phyloP scores from a whole-genome alignment of 805 yeast genomes.

The Huiozyma naganishii region DNA sequence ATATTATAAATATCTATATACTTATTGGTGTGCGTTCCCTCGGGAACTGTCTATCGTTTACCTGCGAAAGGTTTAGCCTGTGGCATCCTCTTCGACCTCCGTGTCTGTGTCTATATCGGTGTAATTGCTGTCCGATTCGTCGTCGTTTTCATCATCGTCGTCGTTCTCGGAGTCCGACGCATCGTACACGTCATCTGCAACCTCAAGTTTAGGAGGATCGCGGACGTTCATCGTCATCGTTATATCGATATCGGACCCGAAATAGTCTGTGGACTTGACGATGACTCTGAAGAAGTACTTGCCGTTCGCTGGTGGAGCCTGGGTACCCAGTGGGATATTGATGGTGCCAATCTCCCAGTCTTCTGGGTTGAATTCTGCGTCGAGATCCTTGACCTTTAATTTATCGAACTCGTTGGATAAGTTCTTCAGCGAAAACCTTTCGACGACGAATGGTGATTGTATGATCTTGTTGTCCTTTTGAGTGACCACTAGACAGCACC shows the following conservation, averaged over 20 bases:
- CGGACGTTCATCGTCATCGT: conserved; percentile 63
- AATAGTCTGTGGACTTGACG: conserved; percentile 64
- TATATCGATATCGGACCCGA: conserved; percentile 69
- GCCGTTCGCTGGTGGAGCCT: conserved; percentile 70
- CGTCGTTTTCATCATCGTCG: conserved; percentile 53
- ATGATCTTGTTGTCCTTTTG: conserved; percentile 75
- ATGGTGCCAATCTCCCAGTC: conserved; percentile 52
- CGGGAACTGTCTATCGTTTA: too few relatives aligned
- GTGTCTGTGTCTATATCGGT: conserved; percentile 30
- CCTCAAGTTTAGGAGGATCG: conserved; percentile 41
- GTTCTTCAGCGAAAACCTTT: conserved; percentile 22
- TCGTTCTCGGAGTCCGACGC: conserved; percentile 42
- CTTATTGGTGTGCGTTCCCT: too few relatives aligned
- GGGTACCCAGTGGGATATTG: conserved; percentile 60
- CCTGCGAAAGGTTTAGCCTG: neutral
- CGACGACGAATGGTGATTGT: conserved; percentile 42
- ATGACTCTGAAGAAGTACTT: conserved; percentile 56
- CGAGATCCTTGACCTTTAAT: conserved; percentile 17
- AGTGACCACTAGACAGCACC: conserved; percentile 59
- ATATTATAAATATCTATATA: too few relatives aligned
- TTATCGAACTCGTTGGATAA: conserved; percentile 23
- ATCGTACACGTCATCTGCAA: conserved; percentile 35
- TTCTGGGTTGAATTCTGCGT: conserved; percentile 27
- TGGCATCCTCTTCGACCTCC: conserved; percentile 23
- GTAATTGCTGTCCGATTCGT: conserved; percentile 26